These are phyloP conservation scores for Nitzschia putrida DNA, from an alignment of 108 stramenopile species.

Conservation along the genomic window DNA sequence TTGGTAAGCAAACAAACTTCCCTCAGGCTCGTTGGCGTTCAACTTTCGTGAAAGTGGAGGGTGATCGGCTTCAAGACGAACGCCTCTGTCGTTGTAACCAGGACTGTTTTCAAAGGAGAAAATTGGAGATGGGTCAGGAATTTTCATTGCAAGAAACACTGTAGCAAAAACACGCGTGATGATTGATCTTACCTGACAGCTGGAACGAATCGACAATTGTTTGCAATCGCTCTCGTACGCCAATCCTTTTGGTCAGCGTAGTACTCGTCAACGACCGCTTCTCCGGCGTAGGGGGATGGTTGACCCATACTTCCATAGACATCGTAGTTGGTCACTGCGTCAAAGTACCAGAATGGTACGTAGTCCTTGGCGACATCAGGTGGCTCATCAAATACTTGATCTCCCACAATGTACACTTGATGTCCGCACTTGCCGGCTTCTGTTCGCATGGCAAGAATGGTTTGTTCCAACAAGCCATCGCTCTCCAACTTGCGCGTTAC, in stretches of 20 bases:
- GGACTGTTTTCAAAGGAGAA: constrained; percentile 8
- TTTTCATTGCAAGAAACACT: neutral
- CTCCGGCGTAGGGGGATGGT: constrained; percentile 22
- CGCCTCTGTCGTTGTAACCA: constrained; percentile 48
- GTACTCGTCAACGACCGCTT: constrained; percentile 27
- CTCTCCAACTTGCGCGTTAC: constrained; percentile 31
- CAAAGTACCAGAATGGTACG: constrained; percentile 36
- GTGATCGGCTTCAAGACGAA: constrained; percentile 37
- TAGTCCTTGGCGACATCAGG: constrained; percentile 13
- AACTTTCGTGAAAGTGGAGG: constrained; percentile 40
- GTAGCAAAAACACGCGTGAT: neutral
- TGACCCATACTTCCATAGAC: constrained; percentile 39
- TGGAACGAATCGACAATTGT: constrained; percentile 43
- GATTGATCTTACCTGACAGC: constrained; percentile 14
- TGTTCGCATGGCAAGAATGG: constrained; percentile 29
- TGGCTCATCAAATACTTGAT: constrained; percentile 38
- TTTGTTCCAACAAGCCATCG: constrained; percentile 20
- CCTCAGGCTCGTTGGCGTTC: constrained; percentile 18
- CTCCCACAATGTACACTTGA: constrained; percentile 47
- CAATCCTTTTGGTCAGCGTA: constrained; percentile 30
- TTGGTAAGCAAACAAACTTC: constrained; percentile 35
- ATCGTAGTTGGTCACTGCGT: constrained; percentile 56
- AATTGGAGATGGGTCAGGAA: neutral
- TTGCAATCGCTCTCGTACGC: constrained; percentile 23
- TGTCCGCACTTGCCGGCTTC: constrained; percentile 28